Evolutionary conservation across 805 yeast genomes (phyloP).

Genomic region (Candida multigemmis): DNA sequence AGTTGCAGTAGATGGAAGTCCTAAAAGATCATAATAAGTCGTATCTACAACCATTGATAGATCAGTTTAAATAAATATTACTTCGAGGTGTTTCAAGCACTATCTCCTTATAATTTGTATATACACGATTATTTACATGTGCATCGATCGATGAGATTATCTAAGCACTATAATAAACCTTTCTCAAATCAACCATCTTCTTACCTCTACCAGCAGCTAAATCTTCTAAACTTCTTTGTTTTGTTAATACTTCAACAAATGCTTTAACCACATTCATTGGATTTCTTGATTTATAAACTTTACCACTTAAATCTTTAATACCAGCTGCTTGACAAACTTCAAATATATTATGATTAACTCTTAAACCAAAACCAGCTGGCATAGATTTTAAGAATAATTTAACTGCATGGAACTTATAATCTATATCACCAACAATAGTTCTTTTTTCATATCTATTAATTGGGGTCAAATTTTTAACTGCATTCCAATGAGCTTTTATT

Average conservation of each 20-base stretch:
- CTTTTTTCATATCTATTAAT: conserved; percentile 86
- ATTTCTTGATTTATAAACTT: conserved; percentile 87
- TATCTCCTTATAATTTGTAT: too few species aligned
- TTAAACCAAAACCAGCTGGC: conserved; percentile 87
- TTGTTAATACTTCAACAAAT: conserved; percentile 72
- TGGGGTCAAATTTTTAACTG: conserved; percentile 72
- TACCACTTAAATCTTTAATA: conserved; percentile 85
- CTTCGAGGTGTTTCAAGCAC: background rate
- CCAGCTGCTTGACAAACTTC: conserved; percentile 93
- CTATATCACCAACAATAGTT: conserved; percentile 80
- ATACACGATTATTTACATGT: too few species aligned
- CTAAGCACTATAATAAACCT: conserved; percentile 79
- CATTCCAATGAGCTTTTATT: conserved; percentile 85
- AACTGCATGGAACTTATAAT: conserved; percentile 81
- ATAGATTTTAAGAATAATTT: conserved; percentile 75
- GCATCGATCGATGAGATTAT: too few species aligned
- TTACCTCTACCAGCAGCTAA: conserved; percentile 90
- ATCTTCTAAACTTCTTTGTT: conserved; percentile 78
- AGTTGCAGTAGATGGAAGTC: conserved; percentile 25
- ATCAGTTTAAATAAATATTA: background rate
- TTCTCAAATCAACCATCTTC: conserved; percentile 87
- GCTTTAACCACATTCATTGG: conserved; percentile 92
- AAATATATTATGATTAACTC: conserved; percentile 83
- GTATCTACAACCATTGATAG: conserved; percentile 36
- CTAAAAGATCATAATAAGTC: conserved; percentile 31